Percentiles rank a stretch among this genome's conserved stretches.
Conservation (phyloP, 2,329 filamentous ascomycete species). For the Teratosphaeria epicoccoides region DNA sequence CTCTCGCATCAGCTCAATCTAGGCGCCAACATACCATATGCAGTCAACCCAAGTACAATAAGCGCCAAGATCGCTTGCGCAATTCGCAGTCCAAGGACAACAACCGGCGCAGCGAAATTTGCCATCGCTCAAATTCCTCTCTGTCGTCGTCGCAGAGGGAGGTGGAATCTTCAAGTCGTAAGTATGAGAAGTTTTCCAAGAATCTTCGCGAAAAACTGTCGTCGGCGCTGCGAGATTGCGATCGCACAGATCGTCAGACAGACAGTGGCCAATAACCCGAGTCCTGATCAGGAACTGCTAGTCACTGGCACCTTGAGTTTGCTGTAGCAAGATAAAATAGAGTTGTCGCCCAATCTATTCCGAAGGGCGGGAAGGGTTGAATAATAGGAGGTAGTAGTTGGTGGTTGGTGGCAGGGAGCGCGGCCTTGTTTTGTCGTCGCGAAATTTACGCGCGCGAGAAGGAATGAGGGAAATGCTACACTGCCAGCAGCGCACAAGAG, state of each 20-base stretch:
- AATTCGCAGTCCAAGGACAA: slow-evolving; percentile 54
- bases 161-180: background rate
- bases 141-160: background rate
- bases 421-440: background rate
- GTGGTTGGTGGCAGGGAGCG: background rate
- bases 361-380: background rate
- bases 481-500: background rate
- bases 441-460: background rate
- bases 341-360: background rate
- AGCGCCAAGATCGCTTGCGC: slow-evolving; percentile 58
- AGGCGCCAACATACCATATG: slow-evolving; percentile 49
- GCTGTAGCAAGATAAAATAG: background rate
- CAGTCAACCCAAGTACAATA: slow-evolving; percentile 64
- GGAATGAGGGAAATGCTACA: background rate
- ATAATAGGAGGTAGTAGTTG: too few species aligned
- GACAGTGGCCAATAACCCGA: too few species aligned
- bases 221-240: background rate
- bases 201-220: background rate
- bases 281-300: too few species aligned
- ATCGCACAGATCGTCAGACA: background rate
- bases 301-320: background rate
- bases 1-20: too few species aligned
- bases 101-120: slow-evolving; percentile 1
- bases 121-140: slow-evolving; percentile 2
- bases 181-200: background rate